Evolutionary conservation across 2,329 filamentous ascomycete genomes (phyloP), one percentile per base, ranked within the genome.

Genomic region (Thielaviopsis musarum): DNA sequence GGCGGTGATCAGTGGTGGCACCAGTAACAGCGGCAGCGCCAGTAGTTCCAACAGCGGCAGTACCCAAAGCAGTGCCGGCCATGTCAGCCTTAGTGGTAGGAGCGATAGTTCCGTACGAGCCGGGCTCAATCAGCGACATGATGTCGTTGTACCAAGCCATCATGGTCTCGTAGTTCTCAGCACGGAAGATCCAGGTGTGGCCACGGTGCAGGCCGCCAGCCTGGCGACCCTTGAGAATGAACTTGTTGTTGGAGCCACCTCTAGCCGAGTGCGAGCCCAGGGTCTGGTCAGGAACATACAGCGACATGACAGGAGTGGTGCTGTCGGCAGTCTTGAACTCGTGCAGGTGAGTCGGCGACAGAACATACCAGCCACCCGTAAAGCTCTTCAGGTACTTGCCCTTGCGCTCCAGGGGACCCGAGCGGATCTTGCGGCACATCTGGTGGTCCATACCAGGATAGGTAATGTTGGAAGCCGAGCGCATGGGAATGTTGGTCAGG

Each of bases 381-480:
- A 96, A 96, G 70, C 91, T 96, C 76, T 96, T 97, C 63, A 98
- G 75, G 68, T 97, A 98, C 69, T 97, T 98, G 79, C 90, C 95
- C 82, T 97, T 97, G 65, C 93, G 85, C 75, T 98, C 93, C 41
- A 98, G 76, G 72, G 96, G 83, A 2, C 93, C 93, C 21, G 89
- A 88, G 62, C 91, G 80, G 58, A 98, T 87, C 70, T 97, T 91
- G 62, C 87, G 69, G 77, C 88, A 71, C 58, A 88, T 82, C 62
- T 87, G 83, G 70, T 95, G 87, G 66, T 95, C 81, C 68, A 88
- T 89, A 51, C 93, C 93, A 19, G 91, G 91, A 69, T 97, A 98
- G 62, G 88, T 82, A 64, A 98, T 94, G 63, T 88, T 85, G 66
- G 94, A 82, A 21, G 88, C 72, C 57, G 84, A 81, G 59, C 93